Percentiles rank a stretch among this genome's conserved stretches.
phyloP scores from a whole-genome alignment of 1,139 yeast species.

The Blastobotrys arbuscula region DNA sequence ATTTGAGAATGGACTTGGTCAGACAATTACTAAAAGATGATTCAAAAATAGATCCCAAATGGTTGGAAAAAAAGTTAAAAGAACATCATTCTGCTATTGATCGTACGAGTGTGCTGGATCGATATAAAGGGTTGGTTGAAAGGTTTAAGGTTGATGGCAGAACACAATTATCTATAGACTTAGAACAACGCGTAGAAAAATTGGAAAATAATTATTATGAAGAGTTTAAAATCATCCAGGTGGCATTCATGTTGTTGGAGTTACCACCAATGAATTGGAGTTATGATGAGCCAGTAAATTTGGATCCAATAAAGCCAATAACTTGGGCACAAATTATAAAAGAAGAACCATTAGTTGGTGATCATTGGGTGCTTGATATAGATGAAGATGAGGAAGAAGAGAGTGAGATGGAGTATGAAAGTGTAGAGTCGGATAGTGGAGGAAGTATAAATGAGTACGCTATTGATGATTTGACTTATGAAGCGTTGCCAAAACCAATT shows the following conservation, averaged over 20 bases:
- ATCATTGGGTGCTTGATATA: constrained; percentile 20
- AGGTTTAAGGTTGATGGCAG: constrained; percentile 27
- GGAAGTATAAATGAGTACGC: neutral
- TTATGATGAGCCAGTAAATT: neutral
- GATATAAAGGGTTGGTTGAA: constrained; percentile 19
- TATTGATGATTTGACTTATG: constrained; percentile 1
- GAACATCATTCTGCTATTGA: constrained; percentile 6
- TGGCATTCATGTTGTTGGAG: constrained; percentile 19
- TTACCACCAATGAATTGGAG: constrained; percentile 9
- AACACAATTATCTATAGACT: constrained; percentile 22
- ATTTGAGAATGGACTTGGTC: neutral
- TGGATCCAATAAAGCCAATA: neutral
- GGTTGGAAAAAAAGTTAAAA: constrained; percentile 14
- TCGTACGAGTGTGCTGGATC: neutral
- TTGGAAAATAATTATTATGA: constrained; percentile 8
- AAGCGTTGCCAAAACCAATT: constrained; percentile 9
- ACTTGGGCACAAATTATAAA: constrained; percentile 27
- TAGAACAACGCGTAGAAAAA: constrained; percentile 19
- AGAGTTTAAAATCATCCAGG: constrained; percentile 15
- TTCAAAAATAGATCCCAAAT: neutral
- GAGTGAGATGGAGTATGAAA: constrained; percentile 12
- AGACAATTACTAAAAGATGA: neutral
- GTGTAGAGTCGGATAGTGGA: neutral
- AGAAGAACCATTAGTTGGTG: constrained; percentile 26
- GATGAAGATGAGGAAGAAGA: neutral